A percentile compares a stretch with the other conserved stretches of the same genome.
These are phyloP conservation scores for Corymbia calophylla DNA, from an alignment of 441 rosid species.

Conservation along the genomic window DNA sequence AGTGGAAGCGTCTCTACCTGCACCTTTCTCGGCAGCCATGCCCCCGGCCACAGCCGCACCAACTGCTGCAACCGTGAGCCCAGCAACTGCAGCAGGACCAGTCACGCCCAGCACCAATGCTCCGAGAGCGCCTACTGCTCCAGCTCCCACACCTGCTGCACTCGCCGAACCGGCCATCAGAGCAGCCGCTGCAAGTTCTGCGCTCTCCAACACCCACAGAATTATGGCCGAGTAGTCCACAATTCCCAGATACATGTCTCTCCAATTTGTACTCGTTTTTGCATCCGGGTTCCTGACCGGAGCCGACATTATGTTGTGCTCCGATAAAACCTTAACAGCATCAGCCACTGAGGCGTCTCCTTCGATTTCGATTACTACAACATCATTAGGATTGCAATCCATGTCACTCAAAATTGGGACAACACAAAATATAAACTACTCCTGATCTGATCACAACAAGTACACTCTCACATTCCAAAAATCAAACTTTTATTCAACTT, in stretches of 20 bases:
- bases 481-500: not conserved
- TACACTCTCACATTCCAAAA: not conserved
- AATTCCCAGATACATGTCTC: conserved; percentile 36
- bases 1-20: conserved; percentile 56
- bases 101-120: conserved; percentile 65
- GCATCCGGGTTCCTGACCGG: conserved; percentile 61
- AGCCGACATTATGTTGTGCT: conserved; percentile 68
- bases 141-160: conserved; percentile 61
- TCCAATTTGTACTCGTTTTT: conserved; percentile 42
- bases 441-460: not conserved
- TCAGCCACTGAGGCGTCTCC: conserved; percentile 64
- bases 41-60: not conserved
- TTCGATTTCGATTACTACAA: conserved; percentile 66
- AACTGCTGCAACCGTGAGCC: not conserved
- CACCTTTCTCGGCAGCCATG: conserved; percentile 32
- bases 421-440: not conserved
- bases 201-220: conserved; percentile 76
- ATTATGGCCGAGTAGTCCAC: conserved; percentile 56
- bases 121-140: conserved; percentile 60
- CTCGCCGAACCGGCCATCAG: conserved; percentile 57
- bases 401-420: not conserved
- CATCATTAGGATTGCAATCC: not conserved
- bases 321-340: conserved; percentile 66
- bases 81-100: conserved; percentile 68
- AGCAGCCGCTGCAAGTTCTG: conserved; percentile 77